Evolutionary conservation across 2,329 filamentous ascomycete species (phyloP).

Genomic region (Diplodia scrobiculata): DNA sequence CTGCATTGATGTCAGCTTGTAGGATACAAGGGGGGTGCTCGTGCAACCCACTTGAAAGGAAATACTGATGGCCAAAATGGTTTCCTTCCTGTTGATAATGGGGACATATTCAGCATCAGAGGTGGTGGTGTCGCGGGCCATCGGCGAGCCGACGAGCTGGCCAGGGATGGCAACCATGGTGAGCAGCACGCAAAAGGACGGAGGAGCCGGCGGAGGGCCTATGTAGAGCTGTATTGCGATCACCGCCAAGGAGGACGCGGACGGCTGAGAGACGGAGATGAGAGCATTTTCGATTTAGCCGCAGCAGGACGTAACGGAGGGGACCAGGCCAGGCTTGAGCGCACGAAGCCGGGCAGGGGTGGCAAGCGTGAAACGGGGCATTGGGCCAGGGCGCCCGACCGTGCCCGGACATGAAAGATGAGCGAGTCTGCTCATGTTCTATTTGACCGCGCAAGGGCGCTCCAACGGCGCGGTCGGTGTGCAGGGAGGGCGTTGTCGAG

Average conservation of each 20-base stretch:
- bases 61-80: constrained; percentile 19
- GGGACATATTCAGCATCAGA: not conserved
- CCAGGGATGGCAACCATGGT: constrained; percentile 9
- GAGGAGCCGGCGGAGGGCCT: not conserved
- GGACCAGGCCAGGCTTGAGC: not conserved
- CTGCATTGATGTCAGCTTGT: constrained; percentile 30
- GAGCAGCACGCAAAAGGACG: not conserved
- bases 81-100: constrained; percentile 11
- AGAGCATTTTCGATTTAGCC: not conserved
- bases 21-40: no score
- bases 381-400: constrained; percentile 3
- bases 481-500: not conserved
- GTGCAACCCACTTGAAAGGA: constrained; percentile 3
- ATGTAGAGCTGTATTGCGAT: not conserved
- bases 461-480: not conserved
- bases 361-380: constrained; percentile 21
- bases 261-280: not conserved
- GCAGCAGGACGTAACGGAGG: not conserved
- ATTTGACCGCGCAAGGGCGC: not conserved
- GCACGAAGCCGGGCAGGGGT: not conserved
- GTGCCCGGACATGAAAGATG: constrained; percentile 1
- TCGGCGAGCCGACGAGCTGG: not conserved
- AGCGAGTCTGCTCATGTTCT: not conserved
- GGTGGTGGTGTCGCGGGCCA: not conserved
- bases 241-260: not conserved